These are phyloP conservation scores for Cyberlindnera amylophila DNA, from an alignment of 805 yeast species.

Conservation along the genomic window DNA sequence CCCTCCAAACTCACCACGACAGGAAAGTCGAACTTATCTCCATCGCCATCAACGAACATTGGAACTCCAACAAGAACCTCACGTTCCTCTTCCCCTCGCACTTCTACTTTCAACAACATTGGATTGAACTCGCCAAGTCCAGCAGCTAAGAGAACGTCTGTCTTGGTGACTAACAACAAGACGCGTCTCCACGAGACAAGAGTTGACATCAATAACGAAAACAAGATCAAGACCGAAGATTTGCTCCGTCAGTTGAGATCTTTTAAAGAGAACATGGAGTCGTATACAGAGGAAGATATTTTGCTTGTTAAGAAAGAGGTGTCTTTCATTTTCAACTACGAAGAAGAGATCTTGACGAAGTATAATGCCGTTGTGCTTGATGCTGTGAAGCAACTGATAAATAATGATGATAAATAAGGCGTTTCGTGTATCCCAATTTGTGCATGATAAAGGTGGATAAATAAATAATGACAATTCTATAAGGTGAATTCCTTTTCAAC, in stretches of 20 bases:
- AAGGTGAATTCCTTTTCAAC: constrained; percentile 7
- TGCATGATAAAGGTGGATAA: constrained; percentile 3
- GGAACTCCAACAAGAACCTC: background rate
- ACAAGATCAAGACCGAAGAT: constrained; percentile 15
- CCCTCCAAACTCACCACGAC: constrained; percentile 21
- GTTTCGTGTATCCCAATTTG: background rate
- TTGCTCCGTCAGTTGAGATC: constrained; percentile 12
- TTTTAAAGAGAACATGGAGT: constrained; percentile 19
- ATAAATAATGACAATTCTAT: constrained; percentile 1
- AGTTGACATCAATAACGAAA: constrained; percentile 13
- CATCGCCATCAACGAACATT: constrained; percentile 5
- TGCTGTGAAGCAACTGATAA: constrained; percentile 12
- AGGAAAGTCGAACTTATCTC: constrained; percentile 20
- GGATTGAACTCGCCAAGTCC: constrained; percentile 9
- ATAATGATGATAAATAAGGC: constrained; percentile 5
- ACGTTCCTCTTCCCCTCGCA: constrained; percentile 11
- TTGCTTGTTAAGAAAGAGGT: constrained; percentile 24
- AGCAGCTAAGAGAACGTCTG: constrained; percentile 9
- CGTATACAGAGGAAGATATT: constrained; percentile 22
- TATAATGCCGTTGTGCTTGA: constrained; percentile 28
- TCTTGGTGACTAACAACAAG: constrained; percentile 7
- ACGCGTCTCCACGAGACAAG: constrained; percentile 9
- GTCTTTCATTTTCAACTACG: constrained; percentile 20
- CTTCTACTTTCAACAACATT: background rate
- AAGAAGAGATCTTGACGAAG: constrained; percentile 31